Percentiles rank a stretch among this genome's conserved stretches.
phyloP scores from a whole-genome alignment of 2,329 filamentous ascomycete genomes.

The Fusarium chlamydosporum region DNA sequence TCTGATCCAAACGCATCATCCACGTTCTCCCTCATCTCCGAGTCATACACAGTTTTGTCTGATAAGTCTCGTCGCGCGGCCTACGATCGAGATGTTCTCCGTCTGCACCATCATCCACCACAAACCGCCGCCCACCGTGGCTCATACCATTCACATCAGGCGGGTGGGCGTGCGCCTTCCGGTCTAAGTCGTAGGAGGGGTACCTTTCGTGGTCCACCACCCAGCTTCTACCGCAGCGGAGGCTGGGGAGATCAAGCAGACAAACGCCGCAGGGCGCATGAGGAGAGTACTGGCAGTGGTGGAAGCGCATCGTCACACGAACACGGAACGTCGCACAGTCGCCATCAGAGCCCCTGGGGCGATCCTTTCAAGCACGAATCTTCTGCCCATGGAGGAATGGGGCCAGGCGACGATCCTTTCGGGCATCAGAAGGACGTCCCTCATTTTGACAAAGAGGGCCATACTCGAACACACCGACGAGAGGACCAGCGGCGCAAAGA shows the following conservation, averaged over 20 bases:
- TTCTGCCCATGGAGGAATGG: slow-evolving; percentile 65
- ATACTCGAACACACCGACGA: slow-evolving; percentile 79
- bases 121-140: slow-evolving; percentile 56
- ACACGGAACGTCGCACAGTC: slow-evolving; percentile 27
- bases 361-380: slow-evolving; percentile 39
- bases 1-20: slow-evolving; percentile 77
- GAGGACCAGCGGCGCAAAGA: slow-evolving; percentile 65
- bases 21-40: slow-evolving; percentile 86
- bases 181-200: slow-evolving; percentile 83
- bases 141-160: slow-evolving; percentile 74
- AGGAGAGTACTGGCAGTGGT: slow-evolving; percentile 57
- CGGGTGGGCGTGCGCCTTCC: slow-evolving; percentile 82
- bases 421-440: slow-evolving; percentile 68
- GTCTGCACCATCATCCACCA: slow-evolving; percentile 55
- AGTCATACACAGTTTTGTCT: slow-evolving; percentile 85
- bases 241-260: slow-evolving; percentile 78
- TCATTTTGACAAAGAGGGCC: slow-evolving; percentile 83
- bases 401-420: slow-evolving; percentile 68
- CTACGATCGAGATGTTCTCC: slow-evolving; percentile 82
- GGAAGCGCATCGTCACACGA: slow-evolving; percentile 38
- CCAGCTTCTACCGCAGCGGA: slow-evolving; percentile 86
- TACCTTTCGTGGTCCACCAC: slow-evolving; percentile 87
- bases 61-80: slow-evolving; percentile 78
- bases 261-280: slow-evolving; percentile 70
- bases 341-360: slow-evolving; percentile 45